Percentiles rank a stretch among this genome's conserved stretches.
Conservation (phyloP, 2,329 filamentous ascomycete genomes). For the Endothia cerciana region DNA sequence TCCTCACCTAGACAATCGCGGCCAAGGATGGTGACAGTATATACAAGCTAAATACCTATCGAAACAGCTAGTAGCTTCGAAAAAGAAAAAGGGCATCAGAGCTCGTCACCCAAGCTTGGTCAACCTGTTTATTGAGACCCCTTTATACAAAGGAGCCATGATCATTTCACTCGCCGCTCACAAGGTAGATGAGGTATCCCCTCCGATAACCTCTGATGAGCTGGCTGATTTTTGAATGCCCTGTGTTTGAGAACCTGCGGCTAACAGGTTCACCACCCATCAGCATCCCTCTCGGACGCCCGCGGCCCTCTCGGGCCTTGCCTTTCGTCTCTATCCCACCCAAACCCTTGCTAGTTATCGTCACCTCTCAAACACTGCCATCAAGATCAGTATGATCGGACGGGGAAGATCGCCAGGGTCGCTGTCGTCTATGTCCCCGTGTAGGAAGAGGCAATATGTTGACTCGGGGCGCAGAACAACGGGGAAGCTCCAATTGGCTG, state of each 20-base stretch:
- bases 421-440: background rate
- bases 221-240: background rate
- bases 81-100: no score
- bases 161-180: no score
- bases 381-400: background rate
- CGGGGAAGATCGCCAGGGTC: rapidly evolving
- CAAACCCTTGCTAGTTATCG: background rate
- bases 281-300: background rate
- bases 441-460: background rate
- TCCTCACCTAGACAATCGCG: background rate
- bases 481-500: background rate
- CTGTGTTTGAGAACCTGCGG: background rate
- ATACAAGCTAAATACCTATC: no score
- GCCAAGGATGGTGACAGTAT: no score
- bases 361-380: background rate
- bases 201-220: background rate
- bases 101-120: no score
- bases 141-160: no score
- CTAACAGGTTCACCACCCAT: no score
- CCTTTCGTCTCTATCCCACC: background rate
- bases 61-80: no score
- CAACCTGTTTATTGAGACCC: no score
- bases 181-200: no score
- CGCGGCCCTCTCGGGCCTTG: background rate
- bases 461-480: background rate